A percentile compares a stretch with the other conserved stretches of the same genome.
Evolutionary conservation across 1,139 yeast species (phyloP).

Genomic region (Candida tetrigidarum): DNA sequence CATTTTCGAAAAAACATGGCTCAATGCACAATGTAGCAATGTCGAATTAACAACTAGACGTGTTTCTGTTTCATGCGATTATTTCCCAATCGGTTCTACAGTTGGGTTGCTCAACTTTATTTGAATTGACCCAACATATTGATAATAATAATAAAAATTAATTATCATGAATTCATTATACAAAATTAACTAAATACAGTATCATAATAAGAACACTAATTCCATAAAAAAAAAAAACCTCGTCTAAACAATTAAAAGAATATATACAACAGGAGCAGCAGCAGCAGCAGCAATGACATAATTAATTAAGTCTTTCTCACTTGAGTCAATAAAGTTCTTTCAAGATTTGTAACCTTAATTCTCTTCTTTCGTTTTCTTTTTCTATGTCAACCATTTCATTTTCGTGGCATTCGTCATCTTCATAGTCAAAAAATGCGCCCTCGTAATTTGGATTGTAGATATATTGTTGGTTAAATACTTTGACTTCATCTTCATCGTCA

Average conservation of each 20-base stretch:
- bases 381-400: constrained; percentile 25
- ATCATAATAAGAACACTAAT: neutral
- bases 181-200: neutral
- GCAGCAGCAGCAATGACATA: neutral
- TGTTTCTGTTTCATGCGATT: no score
- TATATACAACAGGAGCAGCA: no score
- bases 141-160: neutral
- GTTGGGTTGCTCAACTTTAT: no score
- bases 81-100: no score
- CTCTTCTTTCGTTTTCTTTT: constrained; percentile 41
- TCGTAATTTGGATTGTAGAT: constrained; percentile 10
- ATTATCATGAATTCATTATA: neutral
- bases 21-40: no score
- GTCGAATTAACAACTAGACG: no score
- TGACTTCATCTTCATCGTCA: constrained; percentile 10
- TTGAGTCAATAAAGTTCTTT: constrained; percentile 29
- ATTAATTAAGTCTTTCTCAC: neutral
- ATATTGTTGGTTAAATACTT: constrained; percentile 9
- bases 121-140: no score
- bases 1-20: no score
- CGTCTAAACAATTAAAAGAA: neutral
- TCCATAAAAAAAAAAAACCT: no score
- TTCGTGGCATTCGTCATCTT: constrained; percentile 13
- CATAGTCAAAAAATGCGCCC: constrained; percentile 7
- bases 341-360: constrained; percentile 44